These are phyloP conservation scores for Trichomonas tenax DNA, from an alignment of 208 protist species.

Conservation along the genomic window DNA sequence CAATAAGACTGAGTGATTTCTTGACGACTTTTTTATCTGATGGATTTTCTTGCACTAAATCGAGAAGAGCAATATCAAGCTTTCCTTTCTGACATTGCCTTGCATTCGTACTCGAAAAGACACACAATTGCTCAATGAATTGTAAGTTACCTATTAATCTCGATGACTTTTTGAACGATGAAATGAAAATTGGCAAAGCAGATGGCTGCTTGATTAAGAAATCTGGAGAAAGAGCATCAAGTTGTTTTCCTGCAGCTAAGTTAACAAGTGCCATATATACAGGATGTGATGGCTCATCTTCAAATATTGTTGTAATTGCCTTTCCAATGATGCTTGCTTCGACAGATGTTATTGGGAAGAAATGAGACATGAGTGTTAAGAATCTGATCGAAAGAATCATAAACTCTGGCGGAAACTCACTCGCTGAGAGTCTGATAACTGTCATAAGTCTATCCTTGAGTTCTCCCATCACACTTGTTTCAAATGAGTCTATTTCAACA, in stretches of 20 bases:
- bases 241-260: background rate
- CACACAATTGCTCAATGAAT: background rate
- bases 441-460: background rate
- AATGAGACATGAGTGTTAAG: background rate
- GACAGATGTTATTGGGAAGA: background rate
- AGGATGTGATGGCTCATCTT: background rate
- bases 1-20: background rate
- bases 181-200: background rate
- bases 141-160: background rate
- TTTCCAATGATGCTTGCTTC: background rate
- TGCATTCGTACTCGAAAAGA: background rate
- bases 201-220: background rate
- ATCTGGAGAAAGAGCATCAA: background rate
- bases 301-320: background rate
- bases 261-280: background rate
- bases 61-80: background rate
- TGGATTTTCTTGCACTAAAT: background rate
- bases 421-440: background rate
- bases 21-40: background rate
- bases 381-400: background rate
- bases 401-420: background rate
- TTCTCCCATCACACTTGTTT: background rate
- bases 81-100: background rate
- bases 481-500: background rate
- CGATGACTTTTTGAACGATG: background rate